Percentiles rank a stretch among this genome's conserved stretches.
Conservation (phyloP, 1,284 basidiomycete genomes). For the Tilletia indica region DNA sequence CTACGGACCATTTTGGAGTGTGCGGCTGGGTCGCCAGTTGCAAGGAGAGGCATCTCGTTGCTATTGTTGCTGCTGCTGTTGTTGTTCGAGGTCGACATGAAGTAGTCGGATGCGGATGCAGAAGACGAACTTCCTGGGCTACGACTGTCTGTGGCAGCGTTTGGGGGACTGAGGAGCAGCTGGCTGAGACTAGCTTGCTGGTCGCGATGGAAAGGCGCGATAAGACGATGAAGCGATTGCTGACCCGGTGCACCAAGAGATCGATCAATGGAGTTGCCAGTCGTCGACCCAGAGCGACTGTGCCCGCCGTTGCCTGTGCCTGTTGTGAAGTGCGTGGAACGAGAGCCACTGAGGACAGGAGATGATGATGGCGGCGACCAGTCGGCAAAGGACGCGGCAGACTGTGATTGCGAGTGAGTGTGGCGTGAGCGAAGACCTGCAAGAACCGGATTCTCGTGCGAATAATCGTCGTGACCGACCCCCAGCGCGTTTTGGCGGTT, state of each 20-base stretch:
- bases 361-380: conserved; percentile 12
- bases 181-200: conserved; percentile 16
- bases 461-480: background rate
- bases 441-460: background rate
- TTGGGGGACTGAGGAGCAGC: background rate
- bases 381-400: conserved; percentile 15
- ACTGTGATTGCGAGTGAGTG: conserved; percentile 1
- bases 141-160: background rate
- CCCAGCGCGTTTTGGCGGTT: conserved; percentile 5
- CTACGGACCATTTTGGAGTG: conserved; percentile 1
- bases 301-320: background rate
- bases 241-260: too few species aligned
- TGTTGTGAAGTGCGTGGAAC: conserved; percentile 1
- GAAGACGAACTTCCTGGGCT: conserved; percentile 1
- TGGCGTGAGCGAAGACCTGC: background rate
- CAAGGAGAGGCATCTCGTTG: background rate
- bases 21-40: background rate
- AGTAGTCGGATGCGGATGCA: background rate
- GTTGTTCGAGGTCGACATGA: background rate
- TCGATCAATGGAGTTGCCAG: too few species aligned
- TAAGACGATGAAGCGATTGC: background rate
- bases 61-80: background rate
- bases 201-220: background rate
- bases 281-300: background rate
- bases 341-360: background rate